Evolutionary conservation across 768 basidiomycete genomes (phyloP).

Genomic region (Boletales sp.): DNA sequence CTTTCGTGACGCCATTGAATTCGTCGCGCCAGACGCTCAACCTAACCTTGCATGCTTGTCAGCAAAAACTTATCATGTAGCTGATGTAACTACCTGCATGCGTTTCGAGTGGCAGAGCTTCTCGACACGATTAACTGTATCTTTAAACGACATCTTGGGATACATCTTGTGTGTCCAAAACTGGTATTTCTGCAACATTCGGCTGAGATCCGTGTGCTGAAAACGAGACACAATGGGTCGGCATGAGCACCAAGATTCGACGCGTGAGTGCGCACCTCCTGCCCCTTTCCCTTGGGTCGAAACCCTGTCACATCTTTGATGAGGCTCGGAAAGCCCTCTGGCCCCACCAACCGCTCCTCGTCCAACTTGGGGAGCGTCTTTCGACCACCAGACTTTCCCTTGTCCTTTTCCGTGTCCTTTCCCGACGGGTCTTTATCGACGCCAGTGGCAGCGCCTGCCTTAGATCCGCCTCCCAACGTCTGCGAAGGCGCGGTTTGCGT

Average conservation of each 20-base stretch:
- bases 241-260: neutral
- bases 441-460: constrained; percentile 11
- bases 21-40: constrained; percentile 80
- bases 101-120: constrained; percentile 82
- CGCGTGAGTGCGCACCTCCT: constrained; percentile 60
- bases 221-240: neutral
- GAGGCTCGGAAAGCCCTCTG: constrained; percentile 76
- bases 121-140: constrained; percentile 84
- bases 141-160: constrained; percentile 83
- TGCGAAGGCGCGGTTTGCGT: constrained; percentile 36
- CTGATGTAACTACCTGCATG: constrained; percentile 65
- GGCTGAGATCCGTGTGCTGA: constrained; percentile 77
- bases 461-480: constrained; percentile 47
- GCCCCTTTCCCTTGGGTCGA: constrained; percentile 83
- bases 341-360: constrained; percentile 68
- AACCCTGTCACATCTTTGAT: constrained; percentile 75
- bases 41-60: constrained; percentile 46
- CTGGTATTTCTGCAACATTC: constrained; percentile 81
- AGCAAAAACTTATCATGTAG: neutral
- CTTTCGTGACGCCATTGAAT: constrained; percentile 43
- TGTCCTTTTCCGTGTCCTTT: constrained; percentile 8
- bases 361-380: constrained; percentile 57
- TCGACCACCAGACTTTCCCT: constrained; percentile 22
- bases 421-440: constrained; percentile 14
- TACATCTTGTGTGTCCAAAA: constrained; percentile 95